These are phyloP conservation scores for Pythium apleroticum DNA, from an alignment of 352 stramenopile species.

Conservation along the genomic window DNA sequence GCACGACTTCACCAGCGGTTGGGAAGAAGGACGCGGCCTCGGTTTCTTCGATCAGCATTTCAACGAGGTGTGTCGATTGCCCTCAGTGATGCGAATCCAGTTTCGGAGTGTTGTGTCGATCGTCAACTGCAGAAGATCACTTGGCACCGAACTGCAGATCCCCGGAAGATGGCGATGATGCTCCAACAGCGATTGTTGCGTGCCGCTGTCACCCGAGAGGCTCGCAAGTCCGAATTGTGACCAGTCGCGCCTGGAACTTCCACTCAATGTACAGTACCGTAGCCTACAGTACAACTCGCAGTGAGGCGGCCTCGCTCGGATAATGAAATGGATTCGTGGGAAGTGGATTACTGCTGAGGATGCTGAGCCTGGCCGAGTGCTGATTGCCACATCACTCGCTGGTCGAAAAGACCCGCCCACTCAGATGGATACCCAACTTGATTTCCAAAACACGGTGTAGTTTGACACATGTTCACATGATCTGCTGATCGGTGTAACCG, in stretches of 20 bases:
- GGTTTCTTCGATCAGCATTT: conserved; percentile 41
- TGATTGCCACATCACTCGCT: conserved; percentile 6
- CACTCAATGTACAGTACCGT: neutral
- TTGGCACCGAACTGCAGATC: neutral
- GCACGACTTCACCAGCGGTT: conserved; percentile 57
- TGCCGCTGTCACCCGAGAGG: conserved; percentile 18
- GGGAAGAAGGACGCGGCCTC: conserved; percentile 62
- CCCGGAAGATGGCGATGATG: neutral
- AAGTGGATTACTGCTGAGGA: neutral
- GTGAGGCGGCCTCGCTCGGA: neutral
- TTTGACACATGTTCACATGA: neutral
- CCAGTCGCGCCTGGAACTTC: conserved; percentile 15
- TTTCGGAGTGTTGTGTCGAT: conserved; percentile 10
- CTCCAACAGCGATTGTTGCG: conserved; percentile 13
- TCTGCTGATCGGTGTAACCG: neutral
- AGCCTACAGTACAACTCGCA: neutral
- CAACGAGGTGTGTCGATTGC: neutral
- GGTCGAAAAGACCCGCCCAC: conserved; percentile 12
- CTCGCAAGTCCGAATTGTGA: conserved; percentile 10
- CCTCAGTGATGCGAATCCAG: conserved; percentile 29
- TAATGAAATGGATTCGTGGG: neutral
- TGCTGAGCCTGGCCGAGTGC: neutral
- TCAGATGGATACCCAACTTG: conserved; percentile 5
- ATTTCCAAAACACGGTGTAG: conserved; percentile 12
- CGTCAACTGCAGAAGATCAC: neutral